Conservation (phyloP, 2,329 filamentous ascomycete genomes). For the Penicillium sp. region DNA sequence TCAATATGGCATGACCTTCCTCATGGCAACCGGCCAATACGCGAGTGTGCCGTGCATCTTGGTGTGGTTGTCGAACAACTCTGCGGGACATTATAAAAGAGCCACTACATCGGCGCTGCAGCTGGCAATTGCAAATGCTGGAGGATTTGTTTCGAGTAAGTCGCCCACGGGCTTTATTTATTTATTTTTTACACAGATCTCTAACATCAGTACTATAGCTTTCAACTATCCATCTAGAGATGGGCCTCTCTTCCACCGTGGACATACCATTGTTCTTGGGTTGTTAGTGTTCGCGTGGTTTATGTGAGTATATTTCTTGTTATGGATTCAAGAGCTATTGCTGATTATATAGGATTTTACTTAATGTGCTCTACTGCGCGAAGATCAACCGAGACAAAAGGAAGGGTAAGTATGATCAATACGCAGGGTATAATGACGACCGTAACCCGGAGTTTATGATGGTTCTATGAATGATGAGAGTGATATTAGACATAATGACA, state of each 20-base stretch:
- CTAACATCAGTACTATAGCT: not conserved
- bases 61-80: constrained; percentile 67
- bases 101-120: constrained; percentile 65
- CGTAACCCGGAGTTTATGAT: constrained; percentile 61
- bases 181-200: not conserved
- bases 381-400: constrained; percentile 64
- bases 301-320: constrained; percentile 49
- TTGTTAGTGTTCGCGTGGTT: constrained; percentile 63
- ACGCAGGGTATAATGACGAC: constrained; percentile 59
- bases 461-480: constrained; percentile 47
- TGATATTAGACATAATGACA: not conserved
- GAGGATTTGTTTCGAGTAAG: constrained; percentile 62
- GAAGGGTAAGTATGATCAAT: constrained; percentile 57
- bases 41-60: constrained; percentile 61
- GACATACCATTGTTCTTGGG: constrained; percentile 60
- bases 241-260: constrained; percentile 57
- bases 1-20: constrained; percentile 64
- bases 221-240: constrained; percentile 61
- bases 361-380: constrained; percentile 60
- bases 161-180: not conserved
- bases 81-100: constrained; percentile 66
- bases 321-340: not conserved
- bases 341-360: constrained; percentile 47
- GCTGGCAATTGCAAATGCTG: constrained; percentile 64
- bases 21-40: constrained; percentile 66